phyloP scores from a whole-genome alignment of 1,139 yeast genomes.

The Diutina catenulata region DNA sequence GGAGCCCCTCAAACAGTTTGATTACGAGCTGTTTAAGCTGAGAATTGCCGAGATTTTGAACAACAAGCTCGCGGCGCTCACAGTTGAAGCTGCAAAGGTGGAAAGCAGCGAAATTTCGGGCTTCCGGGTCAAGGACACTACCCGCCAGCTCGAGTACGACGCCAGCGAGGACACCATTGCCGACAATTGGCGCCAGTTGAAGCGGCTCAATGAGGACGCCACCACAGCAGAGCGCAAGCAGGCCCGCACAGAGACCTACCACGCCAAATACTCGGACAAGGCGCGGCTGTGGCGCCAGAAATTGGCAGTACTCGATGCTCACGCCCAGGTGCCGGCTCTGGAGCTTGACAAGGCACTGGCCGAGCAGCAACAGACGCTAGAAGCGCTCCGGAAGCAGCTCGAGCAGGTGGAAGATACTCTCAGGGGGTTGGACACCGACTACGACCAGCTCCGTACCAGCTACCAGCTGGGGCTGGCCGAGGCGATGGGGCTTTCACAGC shows the following conservation, averaged over 20 bases:
- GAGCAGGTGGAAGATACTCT: background rate
- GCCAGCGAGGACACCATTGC: constrained; percentile 37
- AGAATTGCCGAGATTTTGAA: constrained; percentile 17
- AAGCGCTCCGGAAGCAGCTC: background rate
- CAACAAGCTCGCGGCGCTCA: constrained; percentile 24
- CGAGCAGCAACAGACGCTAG: background rate
- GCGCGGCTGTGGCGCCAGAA: background rate
- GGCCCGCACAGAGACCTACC: constrained; percentile 23
- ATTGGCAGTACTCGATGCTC: background rate
- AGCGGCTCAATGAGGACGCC: constrained; percentile 38
- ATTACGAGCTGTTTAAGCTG: constrained; percentile 4
- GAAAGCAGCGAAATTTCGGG: constrained; percentile 12
- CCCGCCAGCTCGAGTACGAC: constrained; percentile 40
- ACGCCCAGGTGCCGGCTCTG: background rate
- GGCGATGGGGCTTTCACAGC: background rate
- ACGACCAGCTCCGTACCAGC: background rate
- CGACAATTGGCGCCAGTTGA: constrained; percentile 30
- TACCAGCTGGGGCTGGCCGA: constrained; percentile 4
- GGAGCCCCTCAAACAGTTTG: background rate
- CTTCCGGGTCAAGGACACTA: constrained; percentile 32
- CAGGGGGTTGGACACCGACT: background rate
- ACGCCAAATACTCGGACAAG: background rate
- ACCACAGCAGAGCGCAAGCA: constrained; percentile 34
- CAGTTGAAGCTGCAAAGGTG: background rate
- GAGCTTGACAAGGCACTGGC: background rate